Base-by-base conservation (phyloP, 2,329 filamentous ascomycete species). In the Exophiala calicioides region DNA sequence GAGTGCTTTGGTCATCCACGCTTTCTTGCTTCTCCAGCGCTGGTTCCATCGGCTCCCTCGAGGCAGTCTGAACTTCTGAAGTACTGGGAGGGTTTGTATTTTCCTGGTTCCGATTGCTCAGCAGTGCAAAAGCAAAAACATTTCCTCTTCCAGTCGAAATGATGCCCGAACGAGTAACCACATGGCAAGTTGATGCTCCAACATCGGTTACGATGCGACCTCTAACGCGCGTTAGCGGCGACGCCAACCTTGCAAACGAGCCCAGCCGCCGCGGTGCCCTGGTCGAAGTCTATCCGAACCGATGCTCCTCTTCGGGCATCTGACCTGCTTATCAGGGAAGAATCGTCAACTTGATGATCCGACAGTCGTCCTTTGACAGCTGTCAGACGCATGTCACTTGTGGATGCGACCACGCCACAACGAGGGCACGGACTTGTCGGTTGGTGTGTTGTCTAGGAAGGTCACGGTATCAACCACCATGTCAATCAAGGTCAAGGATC, bases 311-410 rank as follows among this genome's bases (percentile, higher is more conserved):
- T 36, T 36, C 24, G 9, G 33, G 33, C 19, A 36, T 23, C 24
- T 23, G 10, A 36, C 19, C 16, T 36, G 18, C 33, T 36, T 8
- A 23, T 36, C 8, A n/a, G 33, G 33, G 3, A 23, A 36, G 8
- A 18, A 23, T 23, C 10, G 18, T 13, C 30, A 23, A 36, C 5
- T 36, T 36, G 6, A 36, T 36, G 33, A 18, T 8, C 33, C 33
- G 24, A 36, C 33, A 36, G n/a, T 36, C 18, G 33, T 12, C 5
- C 24, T 36, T 23, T 36, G 33, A 36, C 33, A 36, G 33, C 33
- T 36, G 33, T 21, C 33, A 36, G 18, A 21, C 3, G 19, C n/a
- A 21, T 36, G 8, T 21, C 12, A 23, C 21, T 23, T 23, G 18
- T 21, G 18, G 24, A 12, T 18, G 5, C 13, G 5, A 5, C 33